Conservation (phyloP, 192 early-diverging fungal genomes). For the Radiomyces spectabilis region DNA sequence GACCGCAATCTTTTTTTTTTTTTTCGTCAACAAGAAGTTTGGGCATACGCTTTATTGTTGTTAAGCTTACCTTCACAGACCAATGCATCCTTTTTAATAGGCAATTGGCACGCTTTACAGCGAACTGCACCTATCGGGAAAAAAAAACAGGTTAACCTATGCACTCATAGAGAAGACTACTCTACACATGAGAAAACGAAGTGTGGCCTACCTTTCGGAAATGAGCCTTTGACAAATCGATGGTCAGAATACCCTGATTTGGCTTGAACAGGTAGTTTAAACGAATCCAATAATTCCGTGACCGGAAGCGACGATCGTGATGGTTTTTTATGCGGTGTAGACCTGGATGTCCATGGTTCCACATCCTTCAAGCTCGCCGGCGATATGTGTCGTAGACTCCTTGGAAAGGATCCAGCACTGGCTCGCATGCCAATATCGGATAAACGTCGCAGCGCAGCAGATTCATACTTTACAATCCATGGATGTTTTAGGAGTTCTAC, state of each 20-base stretch:
- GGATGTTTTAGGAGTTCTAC: conserved; percentile 63
- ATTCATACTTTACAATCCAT: conserved; percentile 53
- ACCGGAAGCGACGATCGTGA: too few relatives aligned
- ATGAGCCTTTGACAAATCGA: conserved; percentile 46
- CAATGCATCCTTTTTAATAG: conserved; percentile 42
- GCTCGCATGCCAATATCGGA: too few relatives aligned
- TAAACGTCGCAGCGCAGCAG: too few relatives aligned
- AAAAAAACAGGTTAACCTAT: too few relatives aligned
- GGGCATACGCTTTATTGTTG: not conserved
- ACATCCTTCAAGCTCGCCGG: not conserved
- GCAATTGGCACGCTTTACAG: conserved; percentile 37
- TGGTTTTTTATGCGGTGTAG: not conserved
- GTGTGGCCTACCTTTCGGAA: conserved; percentile 40
- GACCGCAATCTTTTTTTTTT: conserved; percentile 14
- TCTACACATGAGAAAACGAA: not conserved
- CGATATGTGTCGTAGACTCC: too few relatives aligned
- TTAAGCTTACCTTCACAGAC: conserved; percentile 44
- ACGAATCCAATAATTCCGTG: too few relatives aligned
- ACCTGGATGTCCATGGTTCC: not conserved
- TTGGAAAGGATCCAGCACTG: not conserved
- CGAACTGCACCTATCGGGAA: conserved; percentile 23
- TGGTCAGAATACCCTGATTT: too few relatives aligned
- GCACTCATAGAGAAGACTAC: not conserved
- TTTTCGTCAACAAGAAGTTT: not conserved
- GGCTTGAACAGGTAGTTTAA: too few relatives aligned